Conservation (phyloP, 1,139 yeast genomes). For the Kodamaea ohmeri region DNA sequence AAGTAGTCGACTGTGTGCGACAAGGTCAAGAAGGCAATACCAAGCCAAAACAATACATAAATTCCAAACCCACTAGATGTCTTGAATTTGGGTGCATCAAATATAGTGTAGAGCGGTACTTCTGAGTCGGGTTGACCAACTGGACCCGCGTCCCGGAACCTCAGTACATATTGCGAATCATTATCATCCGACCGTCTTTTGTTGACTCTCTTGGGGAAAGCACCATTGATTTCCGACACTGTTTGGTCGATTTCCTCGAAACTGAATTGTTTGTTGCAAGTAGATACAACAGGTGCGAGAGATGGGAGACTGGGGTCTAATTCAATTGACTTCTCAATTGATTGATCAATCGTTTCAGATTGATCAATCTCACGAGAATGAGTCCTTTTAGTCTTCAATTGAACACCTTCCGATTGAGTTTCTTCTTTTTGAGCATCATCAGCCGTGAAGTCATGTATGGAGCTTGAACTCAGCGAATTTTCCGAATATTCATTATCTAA, state of each 20-base stretch:
- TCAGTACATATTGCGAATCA: constrained; percentile 22
- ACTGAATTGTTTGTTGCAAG: constrained; percentile 1
- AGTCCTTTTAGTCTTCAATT: background rate
- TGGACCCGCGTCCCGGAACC: constrained; percentile 46
- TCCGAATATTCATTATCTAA: constrained; percentile 22
- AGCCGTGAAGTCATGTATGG: too few relatives aligned
- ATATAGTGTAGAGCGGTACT: constrained; percentile 39
- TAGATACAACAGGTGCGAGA: constrained; percentile 8
- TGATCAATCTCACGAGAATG: too few relatives aligned
- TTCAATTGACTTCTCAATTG: background rate
- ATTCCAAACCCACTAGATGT: constrained; percentile 58
- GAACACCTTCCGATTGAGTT: too few relatives aligned
- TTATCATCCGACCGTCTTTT: constrained; percentile 8
- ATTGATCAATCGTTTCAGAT: too few relatives aligned
- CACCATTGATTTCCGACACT: constrained; percentile 6
- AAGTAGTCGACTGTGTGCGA: constrained; percentile 47
- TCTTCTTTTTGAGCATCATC: constrained; percentile 2
- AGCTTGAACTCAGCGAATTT: constrained; percentile 3
- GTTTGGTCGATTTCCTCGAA: constrained; percentile 3
- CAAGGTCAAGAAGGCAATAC: constrained; percentile 51
- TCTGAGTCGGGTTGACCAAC: constrained; percentile 19
- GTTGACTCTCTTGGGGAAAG: constrained; percentile 7
- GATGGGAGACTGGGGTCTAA: background rate
- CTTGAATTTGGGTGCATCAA: constrained; percentile 44
- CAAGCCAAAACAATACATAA: constrained; percentile 67